These are phyloP conservation scores for Fusarium duplospermum DNA, from an alignment of 2,329 filamentous ascomycete species.

Conservation along the genomic window DNA sequence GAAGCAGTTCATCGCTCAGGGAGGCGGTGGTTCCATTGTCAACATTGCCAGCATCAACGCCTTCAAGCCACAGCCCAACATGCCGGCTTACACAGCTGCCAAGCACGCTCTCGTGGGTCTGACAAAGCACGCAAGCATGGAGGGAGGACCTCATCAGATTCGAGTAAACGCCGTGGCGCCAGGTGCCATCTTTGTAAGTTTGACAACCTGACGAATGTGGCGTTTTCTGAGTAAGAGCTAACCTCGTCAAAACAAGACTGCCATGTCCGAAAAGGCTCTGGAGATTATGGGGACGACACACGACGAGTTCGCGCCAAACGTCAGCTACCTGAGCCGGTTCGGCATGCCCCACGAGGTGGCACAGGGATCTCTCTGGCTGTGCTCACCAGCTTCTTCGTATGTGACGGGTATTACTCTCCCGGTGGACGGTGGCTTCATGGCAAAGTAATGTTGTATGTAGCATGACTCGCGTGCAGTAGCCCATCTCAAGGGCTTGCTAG, in stretches of 20 bases:
- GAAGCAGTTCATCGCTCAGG: constrained; percentile 40
- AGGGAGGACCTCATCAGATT: constrained; percentile 46
- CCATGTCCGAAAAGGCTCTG: constrained; percentile 26
- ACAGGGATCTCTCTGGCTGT: constrained; percentile 26
- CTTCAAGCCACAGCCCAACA: constrained; percentile 41
- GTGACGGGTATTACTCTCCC: constrained; percentile 25
- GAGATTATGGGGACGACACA: constrained; percentile 36
- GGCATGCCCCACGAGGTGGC: constrained; percentile 29
- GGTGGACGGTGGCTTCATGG: constrained; percentile 23
- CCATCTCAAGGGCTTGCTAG: neutral
- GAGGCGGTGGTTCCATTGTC: constrained; percentile 55
- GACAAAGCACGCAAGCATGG: constrained; percentile 53
- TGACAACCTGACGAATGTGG: neutral
- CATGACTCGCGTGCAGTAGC: neutral
- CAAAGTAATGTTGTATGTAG: constrained; percentile 11
- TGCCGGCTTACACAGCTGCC: constrained; percentile 47
- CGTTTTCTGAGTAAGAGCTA: neutral
- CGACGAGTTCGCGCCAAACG: constrained; percentile 28
- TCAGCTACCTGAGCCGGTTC: constrained; percentile 29
- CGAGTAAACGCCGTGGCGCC: constrained; percentile 38
- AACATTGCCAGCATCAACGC: constrained; percentile 54
- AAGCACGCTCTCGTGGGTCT: constrained; percentile 56
- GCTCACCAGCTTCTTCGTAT: constrained; percentile 18
- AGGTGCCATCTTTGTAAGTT: constrained; percentile 35
- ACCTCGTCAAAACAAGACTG: constrained; percentile 10